Evolutionary conservation across 176 grass and related monocot genomes (phyloP).

Genomic region (Ampelocalamus luodianensis): DNA sequence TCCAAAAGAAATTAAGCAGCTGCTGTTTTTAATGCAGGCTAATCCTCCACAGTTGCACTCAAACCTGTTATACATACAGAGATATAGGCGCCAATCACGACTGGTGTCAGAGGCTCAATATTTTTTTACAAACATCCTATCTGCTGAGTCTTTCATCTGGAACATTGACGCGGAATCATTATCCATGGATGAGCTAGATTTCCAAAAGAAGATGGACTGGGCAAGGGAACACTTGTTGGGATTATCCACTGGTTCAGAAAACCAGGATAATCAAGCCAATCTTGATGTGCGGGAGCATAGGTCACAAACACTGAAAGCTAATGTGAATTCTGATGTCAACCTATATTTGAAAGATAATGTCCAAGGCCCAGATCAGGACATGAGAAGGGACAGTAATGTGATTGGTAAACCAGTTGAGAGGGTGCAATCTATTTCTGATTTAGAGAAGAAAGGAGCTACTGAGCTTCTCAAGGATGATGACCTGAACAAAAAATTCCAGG

Average conservation of each 20-base stretch:
- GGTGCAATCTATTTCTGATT: constrained; percentile 56
- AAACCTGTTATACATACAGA: constrained; percentile 92
- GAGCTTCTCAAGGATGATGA: constrained; percentile 84
- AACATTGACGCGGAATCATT: constrained; percentile 87
- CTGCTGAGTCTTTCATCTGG: constrained; percentile 97
- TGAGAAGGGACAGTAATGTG: constrained; percentile 52
- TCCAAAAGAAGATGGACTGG: constrained; percentile 88
- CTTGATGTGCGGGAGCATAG: constrained; percentile 47
- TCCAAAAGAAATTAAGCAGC: constrained; percentile 15
- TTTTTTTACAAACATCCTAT: constrained; percentile 95
- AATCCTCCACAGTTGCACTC: constrained; percentile 97
- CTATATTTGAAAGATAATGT: constrained; percentile 46
- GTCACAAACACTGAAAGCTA: constrained; percentile 43
- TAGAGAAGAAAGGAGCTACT: constrained; percentile 76
- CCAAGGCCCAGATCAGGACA: constrained; percentile 48
- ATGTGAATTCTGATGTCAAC: constrained; percentile 46
- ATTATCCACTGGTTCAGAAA: constrained; percentile 52
- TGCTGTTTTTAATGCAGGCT: constrained; percentile 63
- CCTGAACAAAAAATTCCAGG: constrained; percentile 69
- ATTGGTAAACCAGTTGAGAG: constrained; percentile 46
- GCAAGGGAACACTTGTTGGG: constrained; percentile 72
- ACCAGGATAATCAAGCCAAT: constrained; percentile 52
- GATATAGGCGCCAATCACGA: constrained; percentile 79
- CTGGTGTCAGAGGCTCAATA: constrained; percentile 90
- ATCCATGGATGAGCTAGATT: constrained; percentile 86